phyloP scores from a whole-genome alignment of 2,329 filamentous ascomycete species.

The Epichloe gansuensis region DNA sequence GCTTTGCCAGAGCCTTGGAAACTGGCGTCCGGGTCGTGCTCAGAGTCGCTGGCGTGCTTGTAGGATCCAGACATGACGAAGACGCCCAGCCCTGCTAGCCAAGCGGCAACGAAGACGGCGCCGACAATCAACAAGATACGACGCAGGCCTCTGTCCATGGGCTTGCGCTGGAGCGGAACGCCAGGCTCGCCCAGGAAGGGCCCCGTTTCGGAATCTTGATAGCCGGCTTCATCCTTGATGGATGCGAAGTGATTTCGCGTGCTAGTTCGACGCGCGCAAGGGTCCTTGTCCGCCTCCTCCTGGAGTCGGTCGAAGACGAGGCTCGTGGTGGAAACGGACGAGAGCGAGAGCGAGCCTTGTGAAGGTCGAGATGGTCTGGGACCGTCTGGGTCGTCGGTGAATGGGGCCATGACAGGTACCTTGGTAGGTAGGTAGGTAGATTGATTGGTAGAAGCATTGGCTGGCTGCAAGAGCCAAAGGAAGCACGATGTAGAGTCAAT shows the following conservation, averaged over 20 bases:
- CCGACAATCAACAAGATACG: conserved; percentile 49
- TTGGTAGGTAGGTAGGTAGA: too few relatives aligned
- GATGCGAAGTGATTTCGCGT: conserved; percentile 15
- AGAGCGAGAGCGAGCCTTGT: conserved; percentile 51
- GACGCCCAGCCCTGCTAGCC: conserved; percentile 54
- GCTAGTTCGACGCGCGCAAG: conserved; percentile 9
- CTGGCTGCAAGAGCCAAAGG: too few relatives aligned
- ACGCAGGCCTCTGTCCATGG: conserved; percentile 55
- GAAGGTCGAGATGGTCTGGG: conserved; percentile 22
- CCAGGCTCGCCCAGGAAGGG: conserved; percentile 35
- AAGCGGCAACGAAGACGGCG: conserved; percentile 50
- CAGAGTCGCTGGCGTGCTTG: conserved; percentile 47
- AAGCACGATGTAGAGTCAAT: neutral
- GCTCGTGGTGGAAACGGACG: conserved; percentile 75
- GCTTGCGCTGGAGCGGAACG: conserved; percentile 29
- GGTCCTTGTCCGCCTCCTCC: conserved; percentile 34
- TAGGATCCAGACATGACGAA: conserved; percentile 57
- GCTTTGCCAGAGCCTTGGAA: conserved; percentile 54
- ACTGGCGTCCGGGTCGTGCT: conserved; percentile 58
- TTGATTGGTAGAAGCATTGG: too few relatives aligned
- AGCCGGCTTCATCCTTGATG: conserved; percentile 19
- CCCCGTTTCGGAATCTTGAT: conserved; percentile 36
- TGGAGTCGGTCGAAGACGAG: conserved; percentile 68
- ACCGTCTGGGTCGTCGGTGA: conserved; percentile 9
- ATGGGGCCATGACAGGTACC: conserved; percentile 3